A percentile compares a stretch with the other conserved stretches of the same genome.
Evolutionary conservation across 306 rosid genomes (phyloP).

Genomic region (Vigna trinervia): DNA sequence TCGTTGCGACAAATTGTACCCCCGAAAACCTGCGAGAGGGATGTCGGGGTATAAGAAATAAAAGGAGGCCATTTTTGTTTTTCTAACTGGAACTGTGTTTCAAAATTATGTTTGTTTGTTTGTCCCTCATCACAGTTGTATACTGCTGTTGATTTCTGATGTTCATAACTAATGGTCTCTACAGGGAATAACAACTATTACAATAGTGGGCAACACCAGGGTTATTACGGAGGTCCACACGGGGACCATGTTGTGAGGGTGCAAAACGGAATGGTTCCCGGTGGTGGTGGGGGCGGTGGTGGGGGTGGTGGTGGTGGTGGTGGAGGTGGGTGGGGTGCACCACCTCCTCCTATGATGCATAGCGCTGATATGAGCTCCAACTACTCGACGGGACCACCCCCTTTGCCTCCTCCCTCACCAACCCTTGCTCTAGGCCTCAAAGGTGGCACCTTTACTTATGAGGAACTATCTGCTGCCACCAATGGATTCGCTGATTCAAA

Average conservation of each 20-base stretch:
- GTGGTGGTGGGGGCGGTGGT: conserved; percentile 54
- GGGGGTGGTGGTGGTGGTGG: conserved; percentile 68
- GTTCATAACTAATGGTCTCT: neutral
- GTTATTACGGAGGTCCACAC: conserved; percentile 54
- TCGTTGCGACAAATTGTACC: too few species aligned
- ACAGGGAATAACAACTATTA: conserved; percentile 53
- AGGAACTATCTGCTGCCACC: conserved; percentile 81
- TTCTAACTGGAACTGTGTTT: too few species aligned
- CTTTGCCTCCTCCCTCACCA: conserved; percentile 86
- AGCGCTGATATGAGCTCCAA: conserved; percentile 61
- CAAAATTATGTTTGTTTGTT: neutral
- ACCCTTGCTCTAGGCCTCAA: conserved; percentile 62
- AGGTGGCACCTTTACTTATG: conserved; percentile 76
- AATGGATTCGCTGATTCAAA: conserved; percentile 57
- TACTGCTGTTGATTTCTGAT: too few species aligned
- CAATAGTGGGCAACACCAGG: conserved; percentile 46
- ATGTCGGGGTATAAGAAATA: too few species aligned
- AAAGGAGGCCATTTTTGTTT: too few species aligned
- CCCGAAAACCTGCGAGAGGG: too few species aligned
- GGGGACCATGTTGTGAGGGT: conserved; percentile 66
- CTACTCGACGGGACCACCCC: conserved; percentile 53
- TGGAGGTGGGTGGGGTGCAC: conserved; percentile 60
- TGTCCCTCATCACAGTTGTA: neutral
- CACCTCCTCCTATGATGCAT: conserved; percentile 43
- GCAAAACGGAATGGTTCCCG: conserved; percentile 50